Base-by-base conservation (phyloP, 176 grass and related monocot genomes). In the Puya raimondii region DNA sequence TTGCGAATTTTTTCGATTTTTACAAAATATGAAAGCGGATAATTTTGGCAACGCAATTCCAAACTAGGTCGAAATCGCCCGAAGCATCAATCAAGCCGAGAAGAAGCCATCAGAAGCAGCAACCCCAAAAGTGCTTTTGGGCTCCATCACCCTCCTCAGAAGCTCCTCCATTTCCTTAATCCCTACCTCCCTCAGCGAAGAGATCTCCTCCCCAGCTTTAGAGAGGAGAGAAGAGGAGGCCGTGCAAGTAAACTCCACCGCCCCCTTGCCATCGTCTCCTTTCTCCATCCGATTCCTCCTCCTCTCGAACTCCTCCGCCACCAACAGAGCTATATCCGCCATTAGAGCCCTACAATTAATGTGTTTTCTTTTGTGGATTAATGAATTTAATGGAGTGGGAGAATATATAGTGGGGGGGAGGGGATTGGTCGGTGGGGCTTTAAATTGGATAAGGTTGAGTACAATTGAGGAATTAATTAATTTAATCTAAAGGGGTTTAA, bases 301-400 rank as follows among this genome's bases (percentile, higher is more conserved):
- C 85, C 78, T 96, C 87, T 91, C 82, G 78, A 79, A 88, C 73
- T 96, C 85, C 76, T 96, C 91, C 8, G 74, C 67, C 65, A 91
- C 87, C 81, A 96, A 72, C 63, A 91, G 70, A 58, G 84, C 84
- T 63, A 96, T 85, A 82, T 96, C 87, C 20, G 82, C 78, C 91
- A 96, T 96, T 61, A 42, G 33, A 42, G 33, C 2, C 27, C 27
- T 29, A 3, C 3, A 29, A 29, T n/a, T n/a, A n/a, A n/a, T n/a
- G n/a, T n/a, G n/a, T n/a, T n/a, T n/a, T n/a, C n/a, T 26, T 42
- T 42, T 42, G 6, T 0, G 4, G 5, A 42, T 42, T 7, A 42
- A 42, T 42, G 33, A 7, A 7, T 42, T 42, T 42, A 42, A 42
- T 42, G 33, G 33, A 42, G 33, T 42, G 33, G 4, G 33, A 42